Percentiles rank a stretch among this genome's conserved stretches.
Evolutionary conservation across 495 filamentous ascomycete species (phyloP).

Genomic region (Penicillium lagena): DNA sequence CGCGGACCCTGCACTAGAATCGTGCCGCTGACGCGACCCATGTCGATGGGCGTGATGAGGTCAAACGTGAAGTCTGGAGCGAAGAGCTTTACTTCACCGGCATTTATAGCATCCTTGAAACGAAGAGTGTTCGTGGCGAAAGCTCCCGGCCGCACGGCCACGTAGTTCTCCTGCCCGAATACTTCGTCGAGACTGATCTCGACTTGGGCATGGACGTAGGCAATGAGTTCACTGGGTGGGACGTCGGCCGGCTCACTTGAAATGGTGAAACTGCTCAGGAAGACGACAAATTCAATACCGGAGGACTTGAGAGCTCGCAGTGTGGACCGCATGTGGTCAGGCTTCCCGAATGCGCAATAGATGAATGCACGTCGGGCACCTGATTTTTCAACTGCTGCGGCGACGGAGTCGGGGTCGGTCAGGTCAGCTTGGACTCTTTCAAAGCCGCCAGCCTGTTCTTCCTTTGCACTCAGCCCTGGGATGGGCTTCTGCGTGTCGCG

Average conservation of each 20-base stretch:
- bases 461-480: conserved; percentile 4
- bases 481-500: conserved; percentile 13
- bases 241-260: conserved; percentile 11
- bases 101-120: conserved; percentile 9
- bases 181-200: conserved; percentile 21
- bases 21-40: conserved; percentile 19
- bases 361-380: conserved; percentile 25
- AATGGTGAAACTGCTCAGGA: conserved; percentile 20
- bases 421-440: conserved; percentile 25
- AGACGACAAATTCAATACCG: conserved; percentile 22
- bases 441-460: conserved; percentile 9
- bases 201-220: conserved; percentile 22
- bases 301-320: conserved; percentile 18
- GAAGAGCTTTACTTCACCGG: conserved; percentile 13
- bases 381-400: conserved; percentile 10
- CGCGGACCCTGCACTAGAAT: conserved; percentile 10
- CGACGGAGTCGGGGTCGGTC: conserved; percentile 16
- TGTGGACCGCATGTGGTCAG: conserved; percentile 20
- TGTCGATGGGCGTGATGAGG: conserved; percentile 22
- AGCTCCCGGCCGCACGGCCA: conserved; percentile 17
- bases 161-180: conserved; percentile 15
- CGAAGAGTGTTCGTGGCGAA: conserved; percentile 19
- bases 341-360: conserved; percentile 13
- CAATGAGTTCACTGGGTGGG: conserved; percentile 7
- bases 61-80: conserved; percentile 14